phyloP scores from a whole-genome alignment of 73 alveolate species.

The Uronychia setigera region DNA sequence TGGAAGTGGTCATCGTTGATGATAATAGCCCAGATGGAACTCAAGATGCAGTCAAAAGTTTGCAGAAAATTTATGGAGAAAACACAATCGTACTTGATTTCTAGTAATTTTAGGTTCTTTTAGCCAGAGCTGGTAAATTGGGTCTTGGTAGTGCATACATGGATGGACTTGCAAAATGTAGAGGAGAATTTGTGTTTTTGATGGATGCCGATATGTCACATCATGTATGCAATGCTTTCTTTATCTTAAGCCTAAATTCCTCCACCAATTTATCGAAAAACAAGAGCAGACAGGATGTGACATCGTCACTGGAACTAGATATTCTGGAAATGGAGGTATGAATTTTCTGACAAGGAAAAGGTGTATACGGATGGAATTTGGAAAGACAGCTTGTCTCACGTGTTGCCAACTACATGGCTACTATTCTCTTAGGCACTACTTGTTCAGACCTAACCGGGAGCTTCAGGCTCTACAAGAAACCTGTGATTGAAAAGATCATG shows the following conservation, averaged over 20 bases:
- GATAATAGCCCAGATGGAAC: conserved; percentile 99
- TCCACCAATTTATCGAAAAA: conserved; percentile 69
- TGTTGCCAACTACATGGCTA: conserved; percentile 98
- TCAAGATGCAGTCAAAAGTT: conserved; percentile 80
- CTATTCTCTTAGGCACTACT: conserved; percentile 81
- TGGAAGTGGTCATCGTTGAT: conserved; percentile 95
- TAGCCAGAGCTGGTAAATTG: conserved; percentile 94
- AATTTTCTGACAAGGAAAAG: conserved; percentile 18
- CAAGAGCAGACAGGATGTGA: conserved; percentile 89
- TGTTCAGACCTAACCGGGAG: conserved; percentile 98
- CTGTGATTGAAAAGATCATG: conserved; percentile 86
- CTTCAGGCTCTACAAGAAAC: conserved; percentile 91
- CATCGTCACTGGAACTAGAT: conserved; percentile 98
- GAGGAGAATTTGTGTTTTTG: conserved; percentile 91
- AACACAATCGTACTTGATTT: conserved; percentile 64
- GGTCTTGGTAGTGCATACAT: conserved; percentile 99
- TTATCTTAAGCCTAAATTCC: conserved; percentile 53
- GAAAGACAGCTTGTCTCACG: conserved; percentile 92
- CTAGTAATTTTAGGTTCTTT: conserved; percentile 33
- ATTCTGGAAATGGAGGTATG: conserved; percentile 74
- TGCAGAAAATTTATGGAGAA: conserved; percentile 89
- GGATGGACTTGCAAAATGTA: conserved; percentile 92
- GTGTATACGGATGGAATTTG: conserved; percentile 98
- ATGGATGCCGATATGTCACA: conserved; percentile 99
- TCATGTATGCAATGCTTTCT: conserved; percentile 75